Evolutionary conservation across 257 asterid genomes (phyloP).

Genomic region (Avicennia marina): DNA sequence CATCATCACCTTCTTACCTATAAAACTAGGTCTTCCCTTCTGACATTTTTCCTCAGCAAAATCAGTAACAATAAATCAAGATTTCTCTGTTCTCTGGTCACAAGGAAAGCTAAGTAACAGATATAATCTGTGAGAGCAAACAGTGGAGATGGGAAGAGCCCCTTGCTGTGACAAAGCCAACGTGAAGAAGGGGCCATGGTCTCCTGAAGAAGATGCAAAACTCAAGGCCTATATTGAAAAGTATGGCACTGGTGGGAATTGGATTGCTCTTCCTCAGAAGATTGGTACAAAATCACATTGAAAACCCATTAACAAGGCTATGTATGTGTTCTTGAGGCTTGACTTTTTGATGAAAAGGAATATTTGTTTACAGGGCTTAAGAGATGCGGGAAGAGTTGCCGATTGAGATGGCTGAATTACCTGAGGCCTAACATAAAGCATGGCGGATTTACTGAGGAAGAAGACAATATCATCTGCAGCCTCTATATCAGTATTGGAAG

Average conservation of each 20-base stretch:
- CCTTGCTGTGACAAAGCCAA: conserved; percentile 96
- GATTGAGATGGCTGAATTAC: conserved; percentile 89
- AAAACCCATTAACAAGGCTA: not conserved
- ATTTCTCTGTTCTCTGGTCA: not conserved
- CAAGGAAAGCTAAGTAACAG: not conserved
- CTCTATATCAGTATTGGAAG: conserved; percentile 97
- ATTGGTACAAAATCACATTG: conserved; percentile 49
- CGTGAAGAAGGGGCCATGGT: conserved; percentile 96
- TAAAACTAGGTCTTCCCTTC: conserved; percentile 67
- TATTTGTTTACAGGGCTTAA: conserved; percentile 52
- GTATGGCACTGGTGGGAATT: conserved; percentile 79
- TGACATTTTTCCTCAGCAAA: conserved; percentile 29
- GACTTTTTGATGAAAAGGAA: not conserved
- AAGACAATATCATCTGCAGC: conserved; percentile 88
- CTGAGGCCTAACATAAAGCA: conserved; percentile 87
- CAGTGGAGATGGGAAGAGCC: conserved; percentile 77
- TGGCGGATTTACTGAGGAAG: conserved; percentile 98
- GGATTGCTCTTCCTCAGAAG: conserved; percentile 99
- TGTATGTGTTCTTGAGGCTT: not conserved
- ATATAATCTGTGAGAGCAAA: not conserved
- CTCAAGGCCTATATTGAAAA: conserved; percentile 82
- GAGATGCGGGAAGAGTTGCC: conserved; percentile 98
- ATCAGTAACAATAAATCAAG: not conserved
- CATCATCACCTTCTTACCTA: conserved; percentile 63
- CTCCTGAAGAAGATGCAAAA: conserved; percentile 90